Percentiles rank a stretch among this genome's conserved stretches.
These are phyloP conservation scores for Globomyces pollinis-pini DNA, from an alignment of 192 early-diverging fungal genomes.

Conservation along the genomic window DNA sequence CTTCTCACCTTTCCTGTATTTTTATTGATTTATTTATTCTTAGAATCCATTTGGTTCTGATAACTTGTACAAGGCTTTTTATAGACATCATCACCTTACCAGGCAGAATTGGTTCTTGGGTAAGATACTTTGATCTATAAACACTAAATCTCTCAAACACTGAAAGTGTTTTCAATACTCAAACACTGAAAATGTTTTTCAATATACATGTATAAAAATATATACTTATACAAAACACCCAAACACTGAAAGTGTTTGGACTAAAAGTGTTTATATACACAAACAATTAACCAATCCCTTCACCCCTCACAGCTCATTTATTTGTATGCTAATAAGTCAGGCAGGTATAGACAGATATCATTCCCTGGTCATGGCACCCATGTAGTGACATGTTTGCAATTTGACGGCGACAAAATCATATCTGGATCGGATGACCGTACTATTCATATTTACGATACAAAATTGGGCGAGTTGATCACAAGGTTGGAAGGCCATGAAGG, in stretches of 20 bases:
- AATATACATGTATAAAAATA: too few species aligned
- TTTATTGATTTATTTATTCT: neutral
- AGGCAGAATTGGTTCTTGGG: conserved; percentile 77
- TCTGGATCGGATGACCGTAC: conserved; percentile 87
- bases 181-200: too few species aligned
- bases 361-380: conserved; percentile 75
- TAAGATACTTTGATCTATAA: neutral
- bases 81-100: conserved; percentile 69
- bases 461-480: conserved; percentile 64
- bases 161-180: too few species aligned
- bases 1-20: neutral
- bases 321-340: too few species aligned
- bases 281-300: too few species aligned
- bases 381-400: conserved; percentile 94
- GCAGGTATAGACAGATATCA: conserved; percentile 62
- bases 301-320: too few species aligned
- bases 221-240: too few species aligned
- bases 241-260: too few species aligned
- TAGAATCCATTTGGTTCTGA: neutral
- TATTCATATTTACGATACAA: conserved; percentile 88
- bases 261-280: too few species aligned
- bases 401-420: conserved; percentile 93
- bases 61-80: conserved; percentile 71
- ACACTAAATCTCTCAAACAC: neutral
- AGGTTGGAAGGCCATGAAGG: conserved; percentile 77